Percentiles rank a stretch among this genome's conserved stretches.
Evolutionary conservation across 1,284 basidiomycete genomes (phyloP).

Genomic region (Tilletia caries): DNA sequence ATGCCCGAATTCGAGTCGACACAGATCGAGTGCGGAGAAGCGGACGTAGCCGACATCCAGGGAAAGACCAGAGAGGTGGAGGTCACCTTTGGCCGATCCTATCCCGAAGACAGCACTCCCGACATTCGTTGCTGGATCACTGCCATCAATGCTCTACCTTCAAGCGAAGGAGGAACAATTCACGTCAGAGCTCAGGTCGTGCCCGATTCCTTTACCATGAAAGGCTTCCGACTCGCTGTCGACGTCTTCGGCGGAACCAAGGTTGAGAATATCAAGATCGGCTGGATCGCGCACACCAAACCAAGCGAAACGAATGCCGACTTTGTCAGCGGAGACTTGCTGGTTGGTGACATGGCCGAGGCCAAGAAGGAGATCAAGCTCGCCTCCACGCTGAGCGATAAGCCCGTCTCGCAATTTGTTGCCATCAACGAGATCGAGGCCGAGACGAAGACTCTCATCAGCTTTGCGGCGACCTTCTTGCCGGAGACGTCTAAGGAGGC

Average conservation of each 20-base stretch:
- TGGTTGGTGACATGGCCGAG: not conserved
- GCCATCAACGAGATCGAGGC: slow-evolving; percentile 1
- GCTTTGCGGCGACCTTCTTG: slow-evolving; percentile 4
- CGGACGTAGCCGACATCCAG: not conserved
- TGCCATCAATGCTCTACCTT: not conserved
- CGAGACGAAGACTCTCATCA: not conserved
- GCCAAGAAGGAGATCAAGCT: not conserved
- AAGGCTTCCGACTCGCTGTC: not conserved
- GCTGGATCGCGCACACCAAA: slow-evolving; percentile 1
- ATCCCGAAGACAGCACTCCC: not conserved
- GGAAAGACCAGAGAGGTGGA: not conserved
- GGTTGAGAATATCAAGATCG: not conserved
- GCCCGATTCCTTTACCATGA: not conserved
- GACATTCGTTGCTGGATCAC: not conserved
- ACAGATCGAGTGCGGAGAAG: not conserved
- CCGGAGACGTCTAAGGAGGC: not conserved
- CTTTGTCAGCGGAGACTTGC: slow-evolving; percentile 3
- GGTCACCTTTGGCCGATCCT: not conserved
- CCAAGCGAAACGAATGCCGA: not conserved
- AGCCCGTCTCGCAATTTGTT: not conserved
- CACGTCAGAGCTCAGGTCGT: slow-evolving; percentile 2
- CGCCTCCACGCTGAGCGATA: not conserved
- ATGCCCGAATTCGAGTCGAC: slow-evolving; percentile 5
- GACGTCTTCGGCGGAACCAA: not conserved
- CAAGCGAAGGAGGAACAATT: not conserved